Base-by-base conservation (phyloP, 2,329 filamentous ascomycete genomes). In the Xylaria arbuscula region DNA sequence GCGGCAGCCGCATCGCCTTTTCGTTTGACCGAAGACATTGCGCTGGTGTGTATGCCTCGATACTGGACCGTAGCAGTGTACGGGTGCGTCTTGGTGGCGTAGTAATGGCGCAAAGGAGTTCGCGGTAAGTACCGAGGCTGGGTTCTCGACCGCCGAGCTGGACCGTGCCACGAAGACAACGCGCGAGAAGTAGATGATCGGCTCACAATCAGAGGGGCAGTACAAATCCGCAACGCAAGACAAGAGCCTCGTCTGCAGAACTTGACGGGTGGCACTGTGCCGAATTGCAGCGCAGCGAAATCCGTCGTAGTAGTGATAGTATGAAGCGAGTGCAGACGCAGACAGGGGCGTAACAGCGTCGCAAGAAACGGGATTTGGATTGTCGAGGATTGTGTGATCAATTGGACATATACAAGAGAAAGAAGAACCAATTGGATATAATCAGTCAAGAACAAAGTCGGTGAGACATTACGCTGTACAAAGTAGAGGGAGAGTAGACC, bases 21-120 rank as follows among this genome's bases (percentile, higher is more conserved):
- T 73, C 92, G 89, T 82, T 93, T 93, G 70, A 89, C 81, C 11
- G 86, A 83, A 56, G 86, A 84, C 86, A 88, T 88, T 64, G 69
- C 76, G 74, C 36, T 47, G 19, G 17, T 17, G 17, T 58, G 34
- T 38, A 62, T 48, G 54, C 38, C 38, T 5, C 8, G 62, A 36
- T 56, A 63, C 36, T 61, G 48, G 58, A 48, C 34, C 3, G 13
- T 62, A 34, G 55, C 58, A 24, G 22, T 13, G 6, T 19, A 1
- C 2, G 32, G 17, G 17, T 34, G 28, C 42, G 22, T 32, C 22
- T 50, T 38, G 13, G 58, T 6, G 4, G 7, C 10, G 5, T 2
- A 13, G 22, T 34, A 24, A 42, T 4, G 8, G 24, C 15, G 17
- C 55, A 57, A 19, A 4, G 55, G 13, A 13, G 38, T n/a, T 47